Evolutionary conservation across 306 rosid species (phyloP).

Genomic region (Vigna angularis): DNA sequence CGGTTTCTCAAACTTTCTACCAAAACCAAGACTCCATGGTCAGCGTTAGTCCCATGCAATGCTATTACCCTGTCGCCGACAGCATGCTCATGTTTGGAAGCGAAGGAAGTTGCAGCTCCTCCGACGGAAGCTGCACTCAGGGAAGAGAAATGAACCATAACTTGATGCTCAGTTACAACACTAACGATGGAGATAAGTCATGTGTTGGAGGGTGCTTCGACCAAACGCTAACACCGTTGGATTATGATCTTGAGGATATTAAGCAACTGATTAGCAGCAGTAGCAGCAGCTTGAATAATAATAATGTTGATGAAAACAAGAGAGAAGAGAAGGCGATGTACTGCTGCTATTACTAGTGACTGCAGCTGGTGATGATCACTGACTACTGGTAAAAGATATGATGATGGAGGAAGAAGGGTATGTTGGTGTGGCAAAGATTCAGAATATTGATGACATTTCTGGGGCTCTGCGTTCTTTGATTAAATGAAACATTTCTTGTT

Average conservation of each 20-base stretch:
- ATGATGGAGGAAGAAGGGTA: constrained; percentile 55
- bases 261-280: constrained; percentile 64
- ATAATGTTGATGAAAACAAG: constrained; percentile 64
- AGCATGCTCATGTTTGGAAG: constrained; percentile 67
- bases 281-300: constrained; percentile 44
- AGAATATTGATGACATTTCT: constrained; percentile 38
- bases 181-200: constrained; percentile 43
- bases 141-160: constrained; percentile 50
- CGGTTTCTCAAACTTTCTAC: constrained; percentile 45
- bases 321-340: constrained; percentile 60
- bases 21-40: constrained; percentile 55
- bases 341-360: constrained; percentile 59
- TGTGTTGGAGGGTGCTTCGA: constrained; percentile 44
- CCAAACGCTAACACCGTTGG: constrained; percentile 54
- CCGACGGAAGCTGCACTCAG: constrained; percentile 78
- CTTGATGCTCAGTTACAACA: constrained; percentile 47
- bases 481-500: constrained; percentile 54
- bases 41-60: constrained; percentile 47
- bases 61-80: constrained; percentile 50
- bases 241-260: constrained; percentile 64
- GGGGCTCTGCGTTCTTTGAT: constrained; percentile 54
- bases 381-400: constrained; percentile 57
- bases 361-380: constrained; percentile 43
- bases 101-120: constrained; percentile 84
- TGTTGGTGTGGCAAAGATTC: constrained; percentile 48